phyloP scores from a whole-genome alignment of 306 rosid species.

The Inga leiocalycina region DNA sequence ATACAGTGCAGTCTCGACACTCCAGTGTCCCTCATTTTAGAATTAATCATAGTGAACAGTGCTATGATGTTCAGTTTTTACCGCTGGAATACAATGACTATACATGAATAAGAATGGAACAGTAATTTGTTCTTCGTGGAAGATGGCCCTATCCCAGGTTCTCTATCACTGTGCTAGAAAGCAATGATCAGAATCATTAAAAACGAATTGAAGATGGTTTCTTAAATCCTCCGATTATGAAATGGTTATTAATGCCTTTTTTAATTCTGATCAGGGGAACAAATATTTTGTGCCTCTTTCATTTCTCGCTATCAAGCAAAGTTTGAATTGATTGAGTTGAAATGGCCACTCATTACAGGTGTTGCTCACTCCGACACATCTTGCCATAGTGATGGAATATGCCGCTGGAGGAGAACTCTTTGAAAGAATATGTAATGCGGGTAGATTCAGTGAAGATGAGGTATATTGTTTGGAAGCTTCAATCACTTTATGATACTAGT shows the following conservation, averaged over 20 bases:
- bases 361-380: constrained; percentile 79
- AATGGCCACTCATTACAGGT: constrained; percentile 53
- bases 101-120: background rate
- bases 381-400: constrained; percentile 97
- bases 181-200: background rate
- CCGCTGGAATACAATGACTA: background rate
- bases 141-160: background rate
- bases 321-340: background rate
- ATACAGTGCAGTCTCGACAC: background rate
- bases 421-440: constrained; percentile 93
- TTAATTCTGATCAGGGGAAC: background rate
- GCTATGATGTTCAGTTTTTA: background rate
- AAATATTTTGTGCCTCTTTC: background rate
- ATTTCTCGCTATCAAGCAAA: background rate
- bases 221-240: background rate
- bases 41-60: background rate
- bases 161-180: background rate
- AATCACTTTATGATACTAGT: constrained; percentile 25
- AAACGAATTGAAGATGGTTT: constrained; percentile 14
- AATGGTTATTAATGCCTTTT: background rate
- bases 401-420: constrained; percentile 97
- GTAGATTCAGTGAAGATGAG: constrained; percentile 98
- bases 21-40: background rate
- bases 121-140: background rate
- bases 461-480: constrained; percentile 44